Conservation (phyloP, 306 rosid species). For the Hylodesmum podocarpum region DNA sequence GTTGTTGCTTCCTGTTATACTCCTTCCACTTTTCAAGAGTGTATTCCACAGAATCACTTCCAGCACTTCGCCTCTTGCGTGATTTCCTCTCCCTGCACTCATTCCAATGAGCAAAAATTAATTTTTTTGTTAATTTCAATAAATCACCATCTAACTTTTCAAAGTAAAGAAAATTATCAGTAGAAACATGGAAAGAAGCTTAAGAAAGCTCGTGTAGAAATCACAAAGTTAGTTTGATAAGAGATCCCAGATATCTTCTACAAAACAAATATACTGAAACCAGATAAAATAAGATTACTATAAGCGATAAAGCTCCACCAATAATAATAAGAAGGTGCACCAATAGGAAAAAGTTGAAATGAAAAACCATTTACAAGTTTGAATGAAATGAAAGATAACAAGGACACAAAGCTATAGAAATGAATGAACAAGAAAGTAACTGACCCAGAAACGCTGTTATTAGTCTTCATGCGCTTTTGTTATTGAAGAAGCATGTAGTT, state of each 20-base stretch:
- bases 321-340: not conserved
- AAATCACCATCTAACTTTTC: not conserved
- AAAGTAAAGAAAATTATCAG: not conserved
- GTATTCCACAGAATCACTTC: slow-evolving; percentile 48
- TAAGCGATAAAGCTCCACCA: no score
- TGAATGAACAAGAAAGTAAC: slow-evolving; percentile 17
- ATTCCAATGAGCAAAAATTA: not conserved
- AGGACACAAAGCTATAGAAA: not conserved
- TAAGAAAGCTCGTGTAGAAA: not conserved
- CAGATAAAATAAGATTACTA: no score
- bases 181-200: slow-evolving; percentile 9
- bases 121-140: not conserved
- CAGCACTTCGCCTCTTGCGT: slow-evolving; percentile 52
- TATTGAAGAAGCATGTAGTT: not conserved
- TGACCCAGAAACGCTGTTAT: slow-evolving; percentile 36
- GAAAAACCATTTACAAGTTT: not conserved
- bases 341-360: not conserved
- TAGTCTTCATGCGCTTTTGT: slow-evolving; percentile 40
- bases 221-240: not conserved
- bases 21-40: slow-evolving; percentile 72
- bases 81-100: slow-evolving; percentile 47
- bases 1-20: slow-evolving; percentile 31
- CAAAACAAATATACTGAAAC: no score
- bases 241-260: no score
- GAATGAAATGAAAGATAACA: not conserved